phyloP scores from a whole-genome alignment of 129 eudicot genomes.

The Silybum marianum region DNA sequence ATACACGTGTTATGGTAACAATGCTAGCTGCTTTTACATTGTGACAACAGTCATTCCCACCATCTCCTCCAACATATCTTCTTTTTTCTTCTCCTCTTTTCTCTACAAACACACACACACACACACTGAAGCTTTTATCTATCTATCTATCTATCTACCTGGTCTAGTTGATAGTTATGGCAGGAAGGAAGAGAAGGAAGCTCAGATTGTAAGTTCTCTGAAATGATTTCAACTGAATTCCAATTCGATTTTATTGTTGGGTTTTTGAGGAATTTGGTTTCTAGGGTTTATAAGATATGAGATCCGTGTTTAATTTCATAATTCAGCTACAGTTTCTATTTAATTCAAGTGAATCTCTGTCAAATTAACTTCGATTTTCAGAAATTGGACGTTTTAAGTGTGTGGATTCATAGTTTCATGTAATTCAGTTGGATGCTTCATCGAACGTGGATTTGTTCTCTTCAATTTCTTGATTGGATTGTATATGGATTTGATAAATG shows the following conservation, averaged over 20 bases:
- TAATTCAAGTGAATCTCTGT: conserved; percentile 15
- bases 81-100: neutral
- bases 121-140: neutral
- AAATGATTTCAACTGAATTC: neutral
- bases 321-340: conserved; percentile 10
- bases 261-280: neutral
- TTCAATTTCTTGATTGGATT: conserved; percentile 6
- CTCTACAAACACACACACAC: conserved; percentile 24
- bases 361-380: neutral
- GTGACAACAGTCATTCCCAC: conserved; percentile 39
- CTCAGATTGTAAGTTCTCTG: conserved; percentile 42
- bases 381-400: neutral
- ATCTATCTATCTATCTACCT: neutral
- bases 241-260: conserved; percentile 6
- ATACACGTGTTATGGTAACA: conserved; percentile 38
- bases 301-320: conserved; percentile 22
- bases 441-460: neutral
- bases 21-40: conserved; percentile 18
- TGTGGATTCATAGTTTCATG: neutral
- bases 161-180: conserved; percentile 32
- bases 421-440: conserved; percentile 1
- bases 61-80: conserved; percentile 24
- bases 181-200: conserved; percentile 53
- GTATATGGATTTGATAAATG: neutral
- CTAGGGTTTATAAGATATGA: conserved; percentile 28